A percentile compares a stretch with the other conserved stretches of the same genome.
phyloP scores from a whole-genome alignment of 1,284 basidiomycete genomes.

The Rhodofomes roseus region DNA sequence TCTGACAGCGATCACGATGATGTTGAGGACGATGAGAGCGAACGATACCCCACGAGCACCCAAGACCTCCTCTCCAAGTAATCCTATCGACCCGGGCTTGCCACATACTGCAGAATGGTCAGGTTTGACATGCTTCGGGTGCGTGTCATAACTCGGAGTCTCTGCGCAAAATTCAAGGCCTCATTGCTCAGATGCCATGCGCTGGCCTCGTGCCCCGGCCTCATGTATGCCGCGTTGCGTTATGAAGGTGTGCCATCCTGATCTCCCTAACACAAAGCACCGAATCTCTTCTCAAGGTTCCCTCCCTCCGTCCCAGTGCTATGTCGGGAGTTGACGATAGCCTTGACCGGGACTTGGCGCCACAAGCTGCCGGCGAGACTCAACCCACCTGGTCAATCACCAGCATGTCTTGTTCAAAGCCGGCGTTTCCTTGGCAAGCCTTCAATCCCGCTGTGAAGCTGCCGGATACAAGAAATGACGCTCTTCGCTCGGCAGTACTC shows the following conservation, averaged over 20 bases:
- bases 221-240: not conserved
- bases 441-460: too few species aligned
- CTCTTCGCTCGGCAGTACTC: not conserved
- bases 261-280: not conserved
- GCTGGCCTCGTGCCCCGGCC: not conserved
- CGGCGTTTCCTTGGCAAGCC: too few species aligned
- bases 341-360: not conserved
- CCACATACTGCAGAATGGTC: too few species aligned
- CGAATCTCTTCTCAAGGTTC: not conserved
- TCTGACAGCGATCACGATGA: too few species aligned
- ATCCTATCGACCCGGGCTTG: too few species aligned
- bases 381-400: too few species aligned
- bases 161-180: not conserved
- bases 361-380: not conserved
- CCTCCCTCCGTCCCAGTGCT: not conserved
- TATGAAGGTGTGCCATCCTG: not conserved
- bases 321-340: not conserved
- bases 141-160: too few species aligned
- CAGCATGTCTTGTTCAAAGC: too few species aligned
- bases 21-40: too few species aligned
- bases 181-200: not conserved
- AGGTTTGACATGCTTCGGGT: too few species aligned
- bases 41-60: too few species aligned
- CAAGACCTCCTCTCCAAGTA: too few species aligned
- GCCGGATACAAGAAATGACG: not conserved